A percentile compares a stretch with the other conserved stretches of the same genome.
Conservation (phyloP, 2,329 filamentous ascomycete genomes). For the Paecilomyces formosus region DNA sequence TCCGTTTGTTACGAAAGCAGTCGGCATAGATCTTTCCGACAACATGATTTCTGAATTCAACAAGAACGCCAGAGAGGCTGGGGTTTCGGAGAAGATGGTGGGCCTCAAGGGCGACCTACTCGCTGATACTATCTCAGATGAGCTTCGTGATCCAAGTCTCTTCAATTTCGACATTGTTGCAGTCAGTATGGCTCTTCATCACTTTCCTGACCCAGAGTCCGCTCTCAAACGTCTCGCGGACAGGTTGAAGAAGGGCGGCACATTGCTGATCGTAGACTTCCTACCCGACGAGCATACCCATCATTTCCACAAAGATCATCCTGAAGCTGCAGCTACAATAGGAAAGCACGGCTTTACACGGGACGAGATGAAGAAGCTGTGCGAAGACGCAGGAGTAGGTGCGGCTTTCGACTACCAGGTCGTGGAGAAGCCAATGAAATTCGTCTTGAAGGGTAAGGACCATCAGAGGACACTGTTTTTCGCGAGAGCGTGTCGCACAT, state of each 20-base stretch:
- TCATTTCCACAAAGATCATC: conserved; percentile 12
- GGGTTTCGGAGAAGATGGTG: conserved; percentile 47
- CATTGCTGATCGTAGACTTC: conserved; percentile 62
- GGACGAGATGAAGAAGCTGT: conserved; percentile 53
- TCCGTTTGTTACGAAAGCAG: conserved; percentile 54
- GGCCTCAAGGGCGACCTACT: conserved; percentile 54
- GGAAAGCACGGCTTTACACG: conserved; percentile 60
- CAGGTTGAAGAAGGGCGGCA: conserved; percentile 58
- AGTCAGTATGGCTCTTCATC: conserved; percentile 58
- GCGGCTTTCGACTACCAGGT: conserved; percentile 51
- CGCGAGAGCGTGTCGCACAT: conserved; percentile 20
- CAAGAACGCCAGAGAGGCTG: conserved; percentile 44
- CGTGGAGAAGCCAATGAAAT: conserved; percentile 45
- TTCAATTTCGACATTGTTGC: conserved; percentile 61
- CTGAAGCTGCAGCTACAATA: conserved; percentile 46
- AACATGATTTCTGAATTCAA: conserved; percentile 67
- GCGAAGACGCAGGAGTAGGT: conserved; percentile 54
- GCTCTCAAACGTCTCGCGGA: conserved; percentile 53
- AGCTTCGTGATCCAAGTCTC: conserved; percentile 55
- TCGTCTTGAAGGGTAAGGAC: conserved; percentile 22
- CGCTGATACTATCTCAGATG: conserved; percentile 42
- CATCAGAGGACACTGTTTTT: conserved; percentile 23
- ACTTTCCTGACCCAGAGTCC: conserved; percentile 58
- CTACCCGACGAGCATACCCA: conserved; percentile 42
- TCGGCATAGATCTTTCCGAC: conserved; percentile 64